Evolutionary conservation across 441 rosid species (phyloP).

Genomic region (Populus tomentosa): DNA sequence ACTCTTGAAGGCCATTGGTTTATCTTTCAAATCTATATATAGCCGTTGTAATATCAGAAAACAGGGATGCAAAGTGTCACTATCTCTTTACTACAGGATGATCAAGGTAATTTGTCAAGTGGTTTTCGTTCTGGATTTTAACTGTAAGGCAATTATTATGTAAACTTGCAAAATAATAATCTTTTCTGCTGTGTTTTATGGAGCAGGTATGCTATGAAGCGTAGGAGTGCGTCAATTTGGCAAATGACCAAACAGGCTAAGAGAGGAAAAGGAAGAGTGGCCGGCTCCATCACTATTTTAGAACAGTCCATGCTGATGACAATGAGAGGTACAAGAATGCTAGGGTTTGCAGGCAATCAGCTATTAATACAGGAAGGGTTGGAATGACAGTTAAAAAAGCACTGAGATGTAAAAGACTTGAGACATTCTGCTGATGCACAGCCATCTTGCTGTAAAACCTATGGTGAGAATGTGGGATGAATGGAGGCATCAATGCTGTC

Average conservation of each 20-base stretch:
- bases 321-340: background rate
- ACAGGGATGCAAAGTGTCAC: background rate
- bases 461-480: too few relatives aligned
- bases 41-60: background rate
- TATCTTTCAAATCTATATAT: background rate
- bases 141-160: background rate
- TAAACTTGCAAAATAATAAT: background rate
- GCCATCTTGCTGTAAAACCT: background rate
- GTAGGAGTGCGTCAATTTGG: background rate
- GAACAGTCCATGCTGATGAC: background rate
- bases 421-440: background rate
- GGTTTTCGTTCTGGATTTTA: background rate
- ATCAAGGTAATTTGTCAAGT: background rate
- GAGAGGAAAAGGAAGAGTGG: background rate
- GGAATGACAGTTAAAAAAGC: background rate
- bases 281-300: background rate
- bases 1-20: background rate
- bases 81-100: background rate
- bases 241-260: background rate
- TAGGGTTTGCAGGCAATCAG: background rate
- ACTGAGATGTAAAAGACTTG: background rate
- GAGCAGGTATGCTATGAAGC: background rate
- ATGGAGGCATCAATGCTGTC: too few relatives aligned
- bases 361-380: background rate
- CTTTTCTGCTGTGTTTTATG: background rate